Evolutionary conservation across 2,329 filamentous ascomycete genomes (phyloP), one percentile per base, ranked within the genome.

Genomic region (Aspergillus chevalieri): DNA sequence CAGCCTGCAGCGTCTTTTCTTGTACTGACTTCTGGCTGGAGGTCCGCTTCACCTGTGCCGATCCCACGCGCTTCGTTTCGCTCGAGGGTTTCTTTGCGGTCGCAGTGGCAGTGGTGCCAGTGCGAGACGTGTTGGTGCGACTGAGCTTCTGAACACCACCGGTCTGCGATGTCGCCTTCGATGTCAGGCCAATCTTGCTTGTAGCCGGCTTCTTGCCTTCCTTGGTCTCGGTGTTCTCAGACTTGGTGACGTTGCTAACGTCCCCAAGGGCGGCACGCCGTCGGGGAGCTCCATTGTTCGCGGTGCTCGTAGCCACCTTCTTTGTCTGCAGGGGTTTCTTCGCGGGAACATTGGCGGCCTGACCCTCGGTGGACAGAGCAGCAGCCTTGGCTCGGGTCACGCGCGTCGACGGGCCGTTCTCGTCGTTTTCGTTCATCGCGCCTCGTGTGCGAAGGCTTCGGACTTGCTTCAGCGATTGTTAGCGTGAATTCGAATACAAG

Each of bases 311-410:
- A 24, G 77, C 72, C 14, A 83, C 73, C 70, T 85, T 89, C 74
- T 90, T 91, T 45, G 83, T 77, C 70, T 87, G 85, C 46, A 89
- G 71, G 24, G 82, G 76, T 63, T 85, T 85, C 65, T 77, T 83
- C 21, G 75, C 72, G 48, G 74, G 71, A 47, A 86, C 86, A 59
- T 85, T 84, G 59, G 77, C 80, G 65, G 75, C 78, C 54, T 68
- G 60, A 52, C 64, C 59, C 47, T 71, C 69, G 48, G 68, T 69
- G 38, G 67, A 69, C 38, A 81, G 78, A 44, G 87, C 86, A 51
- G 89, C 89, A 47, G 90, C 84, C 76, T 97, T 96, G 59, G 93
- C 91, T 74, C 93, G 84, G 63, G 93, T 97, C 68, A 96, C 77
- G 74, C 91, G 89, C 74, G 87, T 89, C 53, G 87, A 84, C 51